Conservation (phyloP, 73 alveolate species). For the Paramecium caudatum region DNA sequence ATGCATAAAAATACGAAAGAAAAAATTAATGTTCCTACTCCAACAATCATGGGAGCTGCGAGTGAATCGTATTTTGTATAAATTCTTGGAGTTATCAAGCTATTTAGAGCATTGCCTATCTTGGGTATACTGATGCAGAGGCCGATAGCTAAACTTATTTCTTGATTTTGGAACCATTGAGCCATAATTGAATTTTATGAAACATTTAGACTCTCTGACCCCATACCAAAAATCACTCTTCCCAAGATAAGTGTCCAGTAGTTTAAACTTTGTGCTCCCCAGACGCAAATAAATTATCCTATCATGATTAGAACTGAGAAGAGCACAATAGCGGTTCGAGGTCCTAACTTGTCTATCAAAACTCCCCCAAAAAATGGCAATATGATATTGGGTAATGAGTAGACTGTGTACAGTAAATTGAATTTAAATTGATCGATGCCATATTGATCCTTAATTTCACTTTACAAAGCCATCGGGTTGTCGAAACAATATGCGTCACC, state of each 20-base stretch:
- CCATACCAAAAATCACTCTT: constrained; percentile 94
- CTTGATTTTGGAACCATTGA: constrained; percentile 94
- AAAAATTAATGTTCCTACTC: constrained; percentile 14
- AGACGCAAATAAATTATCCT: constrained; percentile 50
- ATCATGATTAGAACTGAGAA: constrained; percentile 60
- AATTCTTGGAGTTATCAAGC: constrained; percentile 22
- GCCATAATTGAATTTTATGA: constrained; percentile 88
- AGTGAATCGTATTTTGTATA: background rate
- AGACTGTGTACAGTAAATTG: constrained; percentile 88
- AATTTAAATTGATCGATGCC: constrained; percentile 64
- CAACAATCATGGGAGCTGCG: constrained; percentile 41
- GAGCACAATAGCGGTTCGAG: constrained; percentile 63
- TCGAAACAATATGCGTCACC: constrained; percentile 78
- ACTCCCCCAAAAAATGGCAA: constrained; percentile 94
- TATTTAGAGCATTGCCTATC: constrained; percentile 84
- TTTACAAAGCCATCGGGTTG: constrained; percentile 79
- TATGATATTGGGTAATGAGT: constrained; percentile 90
- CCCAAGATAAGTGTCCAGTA: constrained; percentile 86
- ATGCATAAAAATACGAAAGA: constrained; percentile 27
- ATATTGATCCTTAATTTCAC: constrained; percentile 63
- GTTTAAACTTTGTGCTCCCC: constrained; percentile 41
- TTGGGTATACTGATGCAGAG: constrained; percentile 85
- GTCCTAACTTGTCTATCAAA: constrained; percentile 82
- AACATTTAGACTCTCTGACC: constrained; percentile 87
- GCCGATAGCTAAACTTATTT: constrained; percentile 94